Base-by-base conservation (phyloP, 1,139 yeast species). In the Candida tropicalis region DNA sequence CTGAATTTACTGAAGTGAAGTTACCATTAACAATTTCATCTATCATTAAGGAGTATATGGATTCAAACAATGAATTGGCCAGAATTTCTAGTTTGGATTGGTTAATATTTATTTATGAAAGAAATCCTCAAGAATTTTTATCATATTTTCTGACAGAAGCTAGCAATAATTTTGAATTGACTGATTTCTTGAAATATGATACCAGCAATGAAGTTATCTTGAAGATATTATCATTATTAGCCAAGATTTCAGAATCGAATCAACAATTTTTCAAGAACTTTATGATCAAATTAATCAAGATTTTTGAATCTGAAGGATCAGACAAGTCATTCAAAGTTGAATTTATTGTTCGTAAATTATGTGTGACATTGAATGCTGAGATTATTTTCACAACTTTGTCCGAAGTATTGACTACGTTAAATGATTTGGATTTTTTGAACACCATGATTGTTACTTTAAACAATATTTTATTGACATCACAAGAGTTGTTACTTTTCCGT, bases 21-120 rank as follows among this genome's bases (percentile, higher is more conserved):
- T 59, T 73, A 41, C 62, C 63, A 6, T 53, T 57, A 12, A 70
- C 75, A 0, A 58, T 73, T 33, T 61, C 62, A 25, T 60, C 63
- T 2, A 68, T 72, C 10, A 64, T 67, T 56, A 57, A 61, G 34
- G 75, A 70, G 50, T 72, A 70, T 46, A 58, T 70, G 22, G 62
- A 64, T 25, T 40, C 42, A 2, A 62, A 67, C 44, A 85, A 88
- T 53, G 96, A 89, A 51, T 81, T 84, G 27, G 87, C 97, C 0
- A 73, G 95, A 50, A 77, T 90, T 15, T 90, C 95, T 0, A 87
- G 95, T 15, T 69, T 95, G 37, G 97, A 91, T 52, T 95, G 99
- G 99, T 71, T 95, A 28, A 83, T 84, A 20, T 82, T 89, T 75
- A 72, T 95, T 37, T 95, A 91, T 57, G 77, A 82, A 26, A 83